A percentile compares a stretch with the other conserved stretches of the same genome.
These are phyloP conservation scores for Torulaspora quercuum DNA, from an alignment of 805 yeast species.

Conservation along the genomic window DNA sequence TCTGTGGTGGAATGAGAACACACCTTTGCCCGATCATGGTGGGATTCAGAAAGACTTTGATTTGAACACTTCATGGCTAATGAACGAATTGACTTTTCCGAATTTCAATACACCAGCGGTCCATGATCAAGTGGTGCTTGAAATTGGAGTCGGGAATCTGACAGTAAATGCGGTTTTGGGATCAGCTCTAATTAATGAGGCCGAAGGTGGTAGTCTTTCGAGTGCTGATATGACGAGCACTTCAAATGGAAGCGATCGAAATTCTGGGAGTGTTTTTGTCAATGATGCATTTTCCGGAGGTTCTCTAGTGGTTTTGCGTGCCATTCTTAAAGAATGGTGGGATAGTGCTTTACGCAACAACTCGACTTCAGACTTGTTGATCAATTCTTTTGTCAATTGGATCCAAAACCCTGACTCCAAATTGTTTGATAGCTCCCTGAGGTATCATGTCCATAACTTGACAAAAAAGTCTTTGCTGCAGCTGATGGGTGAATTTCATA, in stretches of 20 bases:
- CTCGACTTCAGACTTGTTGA: slow-evolving; percentile 74
- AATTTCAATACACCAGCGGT: slow-evolving; percentile 72
- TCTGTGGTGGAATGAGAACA: slow-evolving; percentile 86
- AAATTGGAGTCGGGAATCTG: slow-evolving; percentile 72
- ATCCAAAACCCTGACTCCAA: slow-evolving; percentile 70
- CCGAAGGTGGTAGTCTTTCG: slow-evolving; percentile 78
- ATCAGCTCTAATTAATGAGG: slow-evolving; percentile 77
- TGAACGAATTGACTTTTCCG: slow-evolving; percentile 65
- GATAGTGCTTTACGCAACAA: slow-evolving; percentile 72
- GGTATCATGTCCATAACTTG: slow-evolving; percentile 83
- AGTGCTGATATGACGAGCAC: slow-evolving; percentile 41
- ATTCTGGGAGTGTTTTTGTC: slow-evolving; percentile 46
- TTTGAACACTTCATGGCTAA: slow-evolving; percentile 33
- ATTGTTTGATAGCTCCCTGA: slow-evolving; percentile 72
- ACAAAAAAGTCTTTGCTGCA: slow-evolving; percentile 80
- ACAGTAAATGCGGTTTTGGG: slow-evolving; percentile 84
- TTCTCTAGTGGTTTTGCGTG: slow-evolving; percentile 65
- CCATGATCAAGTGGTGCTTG: slow-evolving; percentile 73
- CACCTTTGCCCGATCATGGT: slow-evolving; percentile 77
- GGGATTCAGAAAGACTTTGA: slow-evolving; percentile 69
- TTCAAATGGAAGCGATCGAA: slow-evolving; percentile 21
- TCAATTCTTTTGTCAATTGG: slow-evolving; percentile 82
- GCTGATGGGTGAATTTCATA: slow-evolving; percentile 67
- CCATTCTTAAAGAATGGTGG: slow-evolving; percentile 89
- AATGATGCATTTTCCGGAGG: slow-evolving; percentile 79